Evolutionary conservation across 345 rosid species (phyloP).

Genomic region (Murraya koenigii): DNA sequence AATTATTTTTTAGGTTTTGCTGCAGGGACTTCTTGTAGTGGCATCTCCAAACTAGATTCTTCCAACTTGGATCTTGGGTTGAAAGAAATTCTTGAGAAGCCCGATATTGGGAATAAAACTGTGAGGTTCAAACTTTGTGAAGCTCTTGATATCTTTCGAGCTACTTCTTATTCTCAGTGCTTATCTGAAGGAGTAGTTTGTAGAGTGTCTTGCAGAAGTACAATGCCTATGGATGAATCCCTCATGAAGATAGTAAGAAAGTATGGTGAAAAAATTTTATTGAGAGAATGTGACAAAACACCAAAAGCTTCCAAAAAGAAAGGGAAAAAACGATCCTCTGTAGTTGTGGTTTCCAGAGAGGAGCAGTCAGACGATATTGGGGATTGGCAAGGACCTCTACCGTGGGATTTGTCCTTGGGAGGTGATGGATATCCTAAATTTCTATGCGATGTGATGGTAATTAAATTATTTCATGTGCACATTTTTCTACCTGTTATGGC

Average conservation of each 20-base stretch:
- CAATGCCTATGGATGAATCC: conserved; percentile 67
- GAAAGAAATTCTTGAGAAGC: conserved; percentile 51
- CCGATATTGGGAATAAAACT: conserved; percentile 31
- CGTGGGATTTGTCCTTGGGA: conserved; percentile 76
- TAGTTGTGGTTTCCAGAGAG: conserved; percentile 29
- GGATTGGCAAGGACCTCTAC: conserved; percentile 82
- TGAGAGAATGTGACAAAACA: conserved; percentile 67
- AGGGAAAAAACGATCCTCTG: conserved; percentile 42
- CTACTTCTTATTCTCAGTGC: conserved; percentile 40
- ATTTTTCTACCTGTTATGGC: background rate
- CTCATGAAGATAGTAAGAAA: conserved; percentile 57
- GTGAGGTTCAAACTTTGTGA: conserved; percentile 38
- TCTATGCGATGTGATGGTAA: conserved; percentile 94
- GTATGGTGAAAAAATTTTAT: conserved; percentile 63
- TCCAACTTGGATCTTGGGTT: conserved; percentile 46
- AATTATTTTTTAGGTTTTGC: background rate
- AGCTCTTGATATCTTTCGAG: conserved; percentile 58
- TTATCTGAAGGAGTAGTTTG: conserved; percentile 37
- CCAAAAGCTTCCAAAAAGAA: conserved; percentile 64
- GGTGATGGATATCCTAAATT: conserved; percentile 93
- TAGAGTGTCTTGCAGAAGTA: conserved; percentile 36
- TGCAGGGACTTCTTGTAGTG: conserved; percentile 28
- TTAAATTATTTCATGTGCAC: background rate
- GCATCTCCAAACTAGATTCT: conserved; percentile 23
- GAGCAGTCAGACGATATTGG: conserved; percentile 30